Percentiles rank a stretch among this genome's conserved stretches.
Evolutionary conservation across 164 flowering plant genomes (phyloP).

Genomic region (Echeveria elegans): DNA sequence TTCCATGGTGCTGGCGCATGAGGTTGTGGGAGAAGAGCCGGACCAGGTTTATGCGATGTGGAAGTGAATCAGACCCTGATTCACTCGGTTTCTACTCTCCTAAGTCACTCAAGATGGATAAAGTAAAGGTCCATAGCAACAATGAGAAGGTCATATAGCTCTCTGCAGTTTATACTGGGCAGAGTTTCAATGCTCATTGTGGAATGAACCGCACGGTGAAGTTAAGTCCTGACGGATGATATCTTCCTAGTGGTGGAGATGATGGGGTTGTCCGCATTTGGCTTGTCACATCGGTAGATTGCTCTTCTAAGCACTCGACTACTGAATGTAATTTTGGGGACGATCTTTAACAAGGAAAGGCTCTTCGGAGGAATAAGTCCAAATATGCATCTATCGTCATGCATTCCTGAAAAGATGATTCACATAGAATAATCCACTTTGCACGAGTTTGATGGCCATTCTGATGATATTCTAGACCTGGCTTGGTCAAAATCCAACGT

Average conservation of each 20-base stretch:
- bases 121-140: slow-evolving; percentile 29
- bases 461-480: slow-evolving; percentile 53
- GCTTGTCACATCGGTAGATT: slow-evolving; percentile 36
- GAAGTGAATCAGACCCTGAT: slow-evolving; percentile 1
- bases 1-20: slow-evolving; percentile 25
- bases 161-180: slow-evolving; percentile 40
- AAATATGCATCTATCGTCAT: slow-evolving; percentile 22
- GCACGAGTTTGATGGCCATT: slow-evolving; percentile 67
- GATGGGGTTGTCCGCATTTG: slow-evolving; percentile 83
- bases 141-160: slow-evolving; percentile 50
- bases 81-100: slow-evolving; percentile 3
- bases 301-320: slow-evolving; percentile 20
- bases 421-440: slow-evolving; percentile 59
- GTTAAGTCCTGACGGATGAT: slow-evolving; percentile 78
- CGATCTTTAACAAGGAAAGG: not conserved
- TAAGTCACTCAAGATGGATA: slow-evolving; percentile 12
- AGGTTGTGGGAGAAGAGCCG: slow-evolving; percentile 11
- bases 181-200: slow-evolving; percentile 68
- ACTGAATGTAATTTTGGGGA: slow-evolving; percentile 14
- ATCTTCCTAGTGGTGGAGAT: slow-evolving; percentile 78
- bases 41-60: slow-evolving; percentile 26
- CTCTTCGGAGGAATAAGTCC: slow-evolving; percentile 1
- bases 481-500: slow-evolving; percentile 85
- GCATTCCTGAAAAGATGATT: slow-evolving; percentile 62
- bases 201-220: slow-evolving; percentile 74